phyloP scores from a whole-genome alignment of 2,329 filamentous ascomycete genomes.

The Aspergillus transmontanensis region DNA sequence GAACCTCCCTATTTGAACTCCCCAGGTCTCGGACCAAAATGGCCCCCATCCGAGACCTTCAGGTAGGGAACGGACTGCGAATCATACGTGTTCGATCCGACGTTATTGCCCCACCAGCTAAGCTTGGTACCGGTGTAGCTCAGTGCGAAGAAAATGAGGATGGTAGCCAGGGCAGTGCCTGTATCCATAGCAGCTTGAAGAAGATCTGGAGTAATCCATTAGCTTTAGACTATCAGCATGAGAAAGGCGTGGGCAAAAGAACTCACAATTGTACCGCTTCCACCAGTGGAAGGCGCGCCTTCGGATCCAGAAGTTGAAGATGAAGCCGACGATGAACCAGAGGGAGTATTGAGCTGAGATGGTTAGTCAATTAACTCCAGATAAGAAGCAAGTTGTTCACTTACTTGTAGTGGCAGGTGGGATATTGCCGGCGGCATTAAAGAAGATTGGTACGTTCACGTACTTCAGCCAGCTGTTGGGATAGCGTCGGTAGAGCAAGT shows the following conservation, averaged over 20 bases:
- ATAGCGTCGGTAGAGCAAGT: conserved; percentile 30
- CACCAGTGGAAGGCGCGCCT: conserved; percentile 35
- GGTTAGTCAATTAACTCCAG: not conserved
- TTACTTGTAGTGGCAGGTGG: conserved; percentile 36
- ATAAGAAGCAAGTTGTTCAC: conserved; percentile 19
- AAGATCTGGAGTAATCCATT: conserved; percentile 8
- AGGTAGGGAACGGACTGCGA: conserved; percentile 37
- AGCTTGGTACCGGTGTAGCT: conserved; percentile 33
- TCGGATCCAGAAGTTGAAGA: conserved; percentile 35
- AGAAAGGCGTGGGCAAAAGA: too few species aligned
- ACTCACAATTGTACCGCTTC: conserved; percentile 36
- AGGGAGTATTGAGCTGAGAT: conserved; percentile 29
- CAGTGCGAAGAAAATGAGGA: conserved; percentile 37
- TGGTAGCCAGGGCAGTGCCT: conserved; percentile 34
- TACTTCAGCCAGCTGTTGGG: conserved; percentile 36
- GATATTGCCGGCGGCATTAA: conserved; percentile 37
- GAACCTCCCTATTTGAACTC: conserved; percentile 23
- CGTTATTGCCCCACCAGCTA: conserved; percentile 40
- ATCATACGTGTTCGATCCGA: conserved; percentile 39
- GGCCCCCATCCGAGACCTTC: conserved; percentile 28
- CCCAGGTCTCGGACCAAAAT: conserved; percentile 37
- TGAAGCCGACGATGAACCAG: conserved; percentile 37
- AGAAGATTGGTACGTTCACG: conserved; percentile 38
- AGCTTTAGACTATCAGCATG: not conserved
- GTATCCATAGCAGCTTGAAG: conserved; percentile 38